Conservation (phyloP, 768 basidiomycete species). For the Lentinula boryana region DNA sequence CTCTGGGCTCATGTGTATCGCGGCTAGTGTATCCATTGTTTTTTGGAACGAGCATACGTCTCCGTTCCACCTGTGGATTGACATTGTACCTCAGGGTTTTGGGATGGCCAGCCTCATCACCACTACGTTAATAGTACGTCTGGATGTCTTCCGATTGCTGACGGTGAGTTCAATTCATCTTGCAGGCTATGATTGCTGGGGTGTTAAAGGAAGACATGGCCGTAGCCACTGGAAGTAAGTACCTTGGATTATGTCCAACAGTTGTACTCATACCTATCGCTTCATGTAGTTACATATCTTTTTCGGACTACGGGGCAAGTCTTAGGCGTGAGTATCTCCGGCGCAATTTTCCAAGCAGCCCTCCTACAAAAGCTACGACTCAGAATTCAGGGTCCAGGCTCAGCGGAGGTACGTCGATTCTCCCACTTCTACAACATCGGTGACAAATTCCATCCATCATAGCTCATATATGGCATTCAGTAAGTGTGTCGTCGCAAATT, state of each 20-base stretch:
- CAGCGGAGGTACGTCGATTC: conserved; percentile 46
- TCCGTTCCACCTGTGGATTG: conserved; percentile 63
- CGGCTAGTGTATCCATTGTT: conserved; percentile 55
- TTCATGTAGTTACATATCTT: conserved; percentile 76
- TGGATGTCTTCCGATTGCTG: conserved; percentile 1
- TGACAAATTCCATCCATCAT: neutral
- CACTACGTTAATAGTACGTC: conserved; percentile 75
- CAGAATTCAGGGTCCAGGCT: conserved; percentile 71
- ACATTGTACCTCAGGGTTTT: conserved; percentile 76
- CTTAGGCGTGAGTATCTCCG: conserved; percentile 85
- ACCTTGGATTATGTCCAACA: conserved; percentile 6
- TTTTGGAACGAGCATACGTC: conserved; percentile 64
- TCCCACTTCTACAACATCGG: neutral
- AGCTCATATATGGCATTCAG: conserved; percentile 76
- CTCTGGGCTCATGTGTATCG: conserved; percentile 54
- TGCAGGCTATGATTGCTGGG: conserved; percentile 80
- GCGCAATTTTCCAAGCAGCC: conserved; percentile 78
- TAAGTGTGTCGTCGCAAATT: conserved; percentile 17
- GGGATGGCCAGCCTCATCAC: conserved; percentile 84
- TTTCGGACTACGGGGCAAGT: conserved; percentile 95
- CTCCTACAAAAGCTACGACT: conserved; percentile 63
- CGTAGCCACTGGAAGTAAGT: conserved; percentile 85
- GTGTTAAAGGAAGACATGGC: conserved; percentile 80
- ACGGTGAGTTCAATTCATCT: conserved; percentile 8
- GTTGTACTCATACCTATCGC: conserved; percentile 2